Base-by-base conservation (phyloP, 2,329 filamentous ascomycete genomes). In the Fusarium caatingaense region DNA sequence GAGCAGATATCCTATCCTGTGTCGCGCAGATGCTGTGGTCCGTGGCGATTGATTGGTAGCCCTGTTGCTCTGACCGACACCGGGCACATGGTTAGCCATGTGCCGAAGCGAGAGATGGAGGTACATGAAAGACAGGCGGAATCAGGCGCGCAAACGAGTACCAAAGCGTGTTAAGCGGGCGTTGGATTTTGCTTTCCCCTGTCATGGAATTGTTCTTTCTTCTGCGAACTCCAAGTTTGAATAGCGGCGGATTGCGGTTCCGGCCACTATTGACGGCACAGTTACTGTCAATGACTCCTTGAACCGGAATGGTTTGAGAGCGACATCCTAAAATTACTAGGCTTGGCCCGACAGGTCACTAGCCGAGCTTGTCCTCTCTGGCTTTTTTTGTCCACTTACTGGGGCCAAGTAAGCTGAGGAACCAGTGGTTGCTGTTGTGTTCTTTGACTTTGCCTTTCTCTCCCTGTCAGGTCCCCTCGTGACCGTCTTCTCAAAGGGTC, bases 131-230 rank as follows among this genome's bases (percentile, higher is more conserved):
- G 30, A 16, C 42, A 48, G 50, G 44, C 12, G 64, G 41, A 47
- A 28, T 47, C 40, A 27, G 46, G 49, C 18, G 54, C 20, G 37
- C 30, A 51, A 37, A 46, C 28, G 44, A 50, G 68, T 71, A 63
- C 65, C 27, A 41, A 49, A 63, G 60, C 60, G 60, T 71, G 56
- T 55, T 27, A 47, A 47, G 37, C 64, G 46, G 64, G 51, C 49
- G 64, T 61, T 69, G 45, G 45, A 45, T 37, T 15, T 23, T 63
- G 42, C 37, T n/a, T 53, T 54, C 71, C 72, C 71, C 59, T 66
- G 73, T 66, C 69, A 51, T 76, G 51, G 74, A 76, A 76, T 76
- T 76, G 74, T 76, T 76, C 67, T 75, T 76, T 73, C n/a, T 74
- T 74, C 73, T 64, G 55, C 2, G 34, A 64, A 64, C 70, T 66